phyloP scores from a whole-genome alignment of 2,329 filamentous ascomycete genomes.

The Parasarocladium wereldwijsianum region DNA sequence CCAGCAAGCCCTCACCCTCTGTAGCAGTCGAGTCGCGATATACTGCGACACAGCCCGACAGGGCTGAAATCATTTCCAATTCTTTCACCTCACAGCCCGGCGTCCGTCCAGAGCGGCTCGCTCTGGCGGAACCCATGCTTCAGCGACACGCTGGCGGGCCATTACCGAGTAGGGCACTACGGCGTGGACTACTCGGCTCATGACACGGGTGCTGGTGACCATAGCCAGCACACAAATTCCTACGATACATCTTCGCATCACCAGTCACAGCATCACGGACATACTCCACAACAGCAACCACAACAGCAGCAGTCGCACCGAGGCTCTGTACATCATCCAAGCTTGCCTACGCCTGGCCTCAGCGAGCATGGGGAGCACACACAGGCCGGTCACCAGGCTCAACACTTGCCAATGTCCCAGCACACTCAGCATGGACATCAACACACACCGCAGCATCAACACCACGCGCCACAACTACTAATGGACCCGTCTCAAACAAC shows the following conservation, averaged over 20 bases:
- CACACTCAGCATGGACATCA: constrained; percentile 15
- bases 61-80: constrained; percentile 18
- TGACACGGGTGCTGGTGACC: constrained; percentile 48
- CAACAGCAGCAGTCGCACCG: constrained; percentile 16
- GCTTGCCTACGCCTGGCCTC: constrained; percentile 1
- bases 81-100: constrained; percentile 46
- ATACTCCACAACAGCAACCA: constrained; percentile 12
- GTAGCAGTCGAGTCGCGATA: constrained; percentile 8
- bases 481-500: constrained; percentile 41
- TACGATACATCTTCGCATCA: constrained; percentile 36
- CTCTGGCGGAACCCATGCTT: constrained; percentile 66
- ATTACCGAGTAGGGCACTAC: constrained; percentile 60
- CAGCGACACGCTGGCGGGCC: constrained; percentile 58
- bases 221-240: constrained; percentile 46
- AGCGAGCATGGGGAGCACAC: constrained; percentile 4
- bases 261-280: constrained; percentile 15
- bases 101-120: constrained; percentile 60
- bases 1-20: constrained; percentile 4
- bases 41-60: constrained; percentile 29
- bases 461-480: constrained; percentile 27
- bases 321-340: constrained; percentile 12
- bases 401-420: constrained; percentile 7
- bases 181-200: constrained; percentile 62
- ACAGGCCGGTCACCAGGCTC: constrained; percentile 3
- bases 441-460: constrained; percentile 24